These are phyloP conservation scores for Poa pratensis DNA, from an alignment of 176 grass and related monocot genomes.

Conservation along the genomic window DNA sequence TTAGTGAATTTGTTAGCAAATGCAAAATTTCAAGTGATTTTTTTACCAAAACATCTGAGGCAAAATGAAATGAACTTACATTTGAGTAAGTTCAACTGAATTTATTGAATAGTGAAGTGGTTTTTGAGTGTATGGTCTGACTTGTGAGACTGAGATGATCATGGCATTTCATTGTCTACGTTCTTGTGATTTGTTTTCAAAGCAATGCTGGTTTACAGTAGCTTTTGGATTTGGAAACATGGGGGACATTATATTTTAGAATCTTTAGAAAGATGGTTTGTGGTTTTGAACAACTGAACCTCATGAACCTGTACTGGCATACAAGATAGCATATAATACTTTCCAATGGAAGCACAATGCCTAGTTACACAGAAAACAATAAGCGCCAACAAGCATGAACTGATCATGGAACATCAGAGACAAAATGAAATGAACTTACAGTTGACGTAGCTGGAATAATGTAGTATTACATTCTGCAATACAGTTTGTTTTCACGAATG, in stretches of 20 bases:
- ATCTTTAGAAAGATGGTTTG: neutral
- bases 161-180: conserved; percentile 3
- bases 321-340: neutral
- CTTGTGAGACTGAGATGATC: neutral
- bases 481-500: conserved; percentile 33
- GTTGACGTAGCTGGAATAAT: neutral
- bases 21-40: neutral
- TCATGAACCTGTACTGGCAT: neutral
- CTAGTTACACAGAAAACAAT: neutral
- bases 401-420: neutral
- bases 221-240: conserved; percentile 16
- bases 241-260: neutral
- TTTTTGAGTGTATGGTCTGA: conserved; percentile 37
- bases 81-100: neutral
- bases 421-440: neutral
- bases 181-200: conserved; percentile 21
- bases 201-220: conserved; percentile 28
- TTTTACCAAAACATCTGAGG: neutral
- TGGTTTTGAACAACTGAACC: neutral
- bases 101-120: no score
- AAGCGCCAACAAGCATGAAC: neutral
- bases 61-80: neutral
- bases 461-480: conserved; percentile 9
- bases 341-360: neutral
- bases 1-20: neutral